Conservation (phyloP, 139 green algal genomes). For the Chlamydomonas schloesseri region DNA sequence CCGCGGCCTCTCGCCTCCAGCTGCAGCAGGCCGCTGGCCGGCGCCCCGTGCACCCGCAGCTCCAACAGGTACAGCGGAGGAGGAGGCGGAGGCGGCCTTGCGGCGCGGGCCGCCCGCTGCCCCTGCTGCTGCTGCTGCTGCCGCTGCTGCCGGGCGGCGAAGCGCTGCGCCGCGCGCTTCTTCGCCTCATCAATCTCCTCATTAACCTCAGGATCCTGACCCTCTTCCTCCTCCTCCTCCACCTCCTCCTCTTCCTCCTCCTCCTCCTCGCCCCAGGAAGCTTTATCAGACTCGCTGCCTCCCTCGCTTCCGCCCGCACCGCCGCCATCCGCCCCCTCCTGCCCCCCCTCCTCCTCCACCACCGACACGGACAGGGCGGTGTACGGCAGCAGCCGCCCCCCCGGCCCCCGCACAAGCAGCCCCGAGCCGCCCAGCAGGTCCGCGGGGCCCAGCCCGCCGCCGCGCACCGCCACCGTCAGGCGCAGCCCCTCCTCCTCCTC, state of each 20-base stretch:
- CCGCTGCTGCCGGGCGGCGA: too few relatives aligned
- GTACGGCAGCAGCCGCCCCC: background rate
- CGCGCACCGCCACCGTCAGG: background rate
- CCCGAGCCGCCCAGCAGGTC: conserved; percentile 18
- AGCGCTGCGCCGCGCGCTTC: too few relatives aligned
- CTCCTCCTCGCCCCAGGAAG: background rate
- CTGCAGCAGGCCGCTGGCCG: background rate
- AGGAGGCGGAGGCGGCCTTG: background rate
- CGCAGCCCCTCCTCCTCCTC: too few relatives aligned
- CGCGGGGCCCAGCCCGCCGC: background rate
- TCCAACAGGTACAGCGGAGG: background rate
- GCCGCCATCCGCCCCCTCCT: background rate
- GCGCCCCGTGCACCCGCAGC: background rate
- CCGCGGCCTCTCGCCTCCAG: background rate
- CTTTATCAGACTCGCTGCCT: background rate
- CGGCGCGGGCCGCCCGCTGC: background rate
- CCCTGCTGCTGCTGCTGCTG: background rate
- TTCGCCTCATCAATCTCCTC: too few relatives aligned
- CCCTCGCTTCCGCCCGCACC: background rate
- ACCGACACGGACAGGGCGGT: background rate
- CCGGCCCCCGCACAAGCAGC: background rate
- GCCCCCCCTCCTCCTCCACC: background rate
- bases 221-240: too few relatives aligned
- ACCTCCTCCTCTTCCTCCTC: background rate
- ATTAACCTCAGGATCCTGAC: too few relatives aligned